Evolutionary conservation across 129 eudicot species (phyloP), one percentile per base, ranked within the genome.

Genomic region (Flaveria robusta): DNA sequence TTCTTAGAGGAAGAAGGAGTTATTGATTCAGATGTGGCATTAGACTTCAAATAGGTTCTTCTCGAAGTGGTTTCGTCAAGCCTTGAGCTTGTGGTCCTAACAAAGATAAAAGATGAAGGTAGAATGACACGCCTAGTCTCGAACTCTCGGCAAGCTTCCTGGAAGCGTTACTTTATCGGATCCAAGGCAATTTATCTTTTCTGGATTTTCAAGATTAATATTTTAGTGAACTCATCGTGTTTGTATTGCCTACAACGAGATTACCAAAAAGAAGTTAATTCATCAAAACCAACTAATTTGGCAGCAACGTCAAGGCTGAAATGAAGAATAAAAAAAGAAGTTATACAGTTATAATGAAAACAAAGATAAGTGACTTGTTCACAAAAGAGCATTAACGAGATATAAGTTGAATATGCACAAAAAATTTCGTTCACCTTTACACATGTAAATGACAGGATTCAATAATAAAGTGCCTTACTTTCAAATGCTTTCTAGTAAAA

Each of bases 181-280:
- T n/a, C n/a, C n/a, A n/a, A n/a, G n/a, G n/a, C n/a, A n/a, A n/a
- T n/a, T n/a, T n/a, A n/a, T n/a, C 70, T 83, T 78, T 58, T 90
- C 98, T 76, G 98, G 98, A 81, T 82, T 86, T 76, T 92, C 98
- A 78, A 92, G 98, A 78, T 92, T 92, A 70, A 92, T 76, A 85
- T 92, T 92, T 82, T 96, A 96, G 81, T 92, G 96, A 66, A 93
- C 66, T 95, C 98, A 93, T 31, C 98, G 96, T 42, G 98, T 93
- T 42, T 87, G 86, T 76, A 93, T 93, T 56, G 98, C 98, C 98
- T 93, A 39, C 86, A 83, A 82, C 76, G 37, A 66, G 49, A 66
- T 62, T n/a, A 16, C 41, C 39, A 2, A 5, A 27, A 26, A 41
- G 14, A 18, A 7, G 4, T 47, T 11, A 47, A 47, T n/a, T n/a